Percentiles rank a stretch among this genome's conserved stretches.
These are phyloP conservation scores for Breynia disticha DNA, from an alignment of 441 rosid genomes.

Conservation along the genomic window DNA sequence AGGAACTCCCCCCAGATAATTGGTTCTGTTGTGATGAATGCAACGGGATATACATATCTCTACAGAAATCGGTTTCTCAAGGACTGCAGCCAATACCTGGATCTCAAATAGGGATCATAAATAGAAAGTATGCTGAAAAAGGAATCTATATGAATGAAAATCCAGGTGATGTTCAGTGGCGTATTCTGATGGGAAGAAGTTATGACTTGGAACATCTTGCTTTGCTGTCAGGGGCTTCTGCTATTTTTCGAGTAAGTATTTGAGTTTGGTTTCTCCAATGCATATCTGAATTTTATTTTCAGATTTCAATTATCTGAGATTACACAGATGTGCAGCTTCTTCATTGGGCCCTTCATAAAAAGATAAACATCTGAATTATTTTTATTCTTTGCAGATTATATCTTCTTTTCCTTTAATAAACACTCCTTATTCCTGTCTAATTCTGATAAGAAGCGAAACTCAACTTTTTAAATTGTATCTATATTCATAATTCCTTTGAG, in stretches of 20 bases:
- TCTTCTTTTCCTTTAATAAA: no score
- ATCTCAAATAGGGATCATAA: constrained; percentile 41
- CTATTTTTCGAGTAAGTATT: constrained; percentile 69
- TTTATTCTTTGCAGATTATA: no score
- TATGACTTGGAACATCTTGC: constrained; percentile 48
- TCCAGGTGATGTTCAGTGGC: constrained; percentile 53
- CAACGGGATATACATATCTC: constrained; percentile 43
- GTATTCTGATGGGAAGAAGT: constrained; percentile 70
- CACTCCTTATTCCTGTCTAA: no score
- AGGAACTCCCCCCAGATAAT: constrained; percentile 77
- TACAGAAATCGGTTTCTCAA: constrained; percentile 48
- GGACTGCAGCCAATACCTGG: constrained; percentile 51
- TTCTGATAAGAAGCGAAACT: no score
- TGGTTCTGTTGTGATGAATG: constrained; percentile 93
- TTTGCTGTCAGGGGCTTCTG: constrained; percentile 67
- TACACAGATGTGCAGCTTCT: no score
- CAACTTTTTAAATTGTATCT: no score
- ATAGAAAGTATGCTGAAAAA: constrained; percentile 53
- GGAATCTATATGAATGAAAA: constrained; percentile 34
- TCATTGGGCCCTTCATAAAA: no score
- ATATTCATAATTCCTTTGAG: no score
- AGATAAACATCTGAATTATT: no score
- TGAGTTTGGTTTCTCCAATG: no score
- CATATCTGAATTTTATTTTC: no score
- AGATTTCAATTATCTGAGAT: no score